Evolutionary conservation across 495 filamentous ascomycete species (phyloP), one percentile per base, ranked within the genome.

Genomic region (Staphylotrichum tortipilum): DNA sequence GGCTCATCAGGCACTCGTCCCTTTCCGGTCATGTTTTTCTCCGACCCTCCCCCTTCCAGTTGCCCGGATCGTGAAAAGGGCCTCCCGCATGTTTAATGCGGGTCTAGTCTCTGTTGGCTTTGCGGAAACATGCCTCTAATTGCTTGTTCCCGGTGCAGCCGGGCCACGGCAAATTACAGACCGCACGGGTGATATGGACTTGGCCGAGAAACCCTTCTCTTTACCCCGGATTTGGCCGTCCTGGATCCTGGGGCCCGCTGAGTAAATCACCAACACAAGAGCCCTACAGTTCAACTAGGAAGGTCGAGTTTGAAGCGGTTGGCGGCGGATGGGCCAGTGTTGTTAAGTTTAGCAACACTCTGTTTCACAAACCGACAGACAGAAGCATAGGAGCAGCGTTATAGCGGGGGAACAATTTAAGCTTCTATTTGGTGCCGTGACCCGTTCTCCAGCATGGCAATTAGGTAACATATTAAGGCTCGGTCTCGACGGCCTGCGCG

Each of bases 291-390:
- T 29, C 18, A 44, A 26, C 19, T 6, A 17, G 3, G 6, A 30
- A 18, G 26, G n/a, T n/a, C n/a, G 14, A 29, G 34, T n/a, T 22
- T 26, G 28, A 21, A 4, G 18, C 34, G 19, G 43, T 35, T 23
- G 19, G 19, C n/a, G n/a, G n/a, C n/a, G n/a, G n/a, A n/a, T 15
- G 24, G 14, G 14, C 19, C 9, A 30, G 1, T 37, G 44, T 28
- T 36, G 44, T 36, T 28, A 47, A 36, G 44, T 36, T 47, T 47
- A 47, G 44, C 12, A 47, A 47, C 44, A 47, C 9, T 17, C 4
- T 28, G 4, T 19, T 18, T 10, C 6, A 8, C 29, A 46, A 2
- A 7, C 4, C 15, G n/a, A n/a, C n/a, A n/a, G n/a, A n/a, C n/a
- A n/a, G n/a, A n/a, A n/a, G 23, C 33, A 47, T n/a, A 35, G 33